A percentile compares a stretch with the other conserved stretches of the same genome.
Conservation (phyloP, 2,329 filamentous ascomycete genomes). For the Simplicillium aogashimaense region DNA sequence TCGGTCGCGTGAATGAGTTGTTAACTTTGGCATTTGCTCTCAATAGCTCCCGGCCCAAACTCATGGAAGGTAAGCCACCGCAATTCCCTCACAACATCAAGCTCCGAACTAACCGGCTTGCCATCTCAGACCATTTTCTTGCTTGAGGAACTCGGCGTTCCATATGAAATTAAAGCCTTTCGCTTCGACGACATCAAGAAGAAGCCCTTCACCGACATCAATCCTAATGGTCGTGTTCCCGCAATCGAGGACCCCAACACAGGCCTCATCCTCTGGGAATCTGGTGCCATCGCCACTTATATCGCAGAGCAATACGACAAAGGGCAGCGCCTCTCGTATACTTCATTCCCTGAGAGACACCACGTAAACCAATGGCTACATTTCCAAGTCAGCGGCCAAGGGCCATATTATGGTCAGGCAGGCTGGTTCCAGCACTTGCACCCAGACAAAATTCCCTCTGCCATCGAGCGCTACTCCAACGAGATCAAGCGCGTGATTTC, state of each 20-base stretch:
- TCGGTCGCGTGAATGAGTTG: no score
- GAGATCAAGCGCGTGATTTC: slow-evolving; percentile 14
- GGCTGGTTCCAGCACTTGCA: slow-evolving; percentile 12
- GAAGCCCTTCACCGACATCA: slow-evolving; percentile 10
- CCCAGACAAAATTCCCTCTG: slow-evolving; percentile 11
- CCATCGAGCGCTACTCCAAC: slow-evolving; percentile 15
- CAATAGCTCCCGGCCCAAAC: neutral
- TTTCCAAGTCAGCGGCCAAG: slow-evolving; percentile 18
- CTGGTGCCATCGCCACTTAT: slow-evolving; percentile 12
- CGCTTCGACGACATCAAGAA: slow-evolving; percentile 13
- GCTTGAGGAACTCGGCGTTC: slow-evolving; percentile 11
- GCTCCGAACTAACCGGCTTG: no score
- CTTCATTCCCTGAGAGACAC: neutral
- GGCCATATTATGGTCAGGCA: slow-evolving; percentile 17
- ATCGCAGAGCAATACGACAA: slow-evolving; percentile 12
- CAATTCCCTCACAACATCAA: no score
- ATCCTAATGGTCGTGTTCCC: slow-evolving; percentile 9
- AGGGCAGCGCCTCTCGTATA: slow-evolving; percentile 6
- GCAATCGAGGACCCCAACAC: slow-evolving; percentile 12
- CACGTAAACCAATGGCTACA: slow-evolving; percentile 11
- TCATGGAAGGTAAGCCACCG: neutral
- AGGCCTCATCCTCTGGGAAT: slow-evolving; percentile 11
- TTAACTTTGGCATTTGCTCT: no score
- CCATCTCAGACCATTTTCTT: slow-evolving; percentile 1
- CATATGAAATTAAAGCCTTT: slow-evolving; percentile 11